These are phyloP conservation scores for Monilinia laxa DNA, from an alignment of 2,329 filamentous ascomycete genomes.

Conservation along the genomic window DNA sequence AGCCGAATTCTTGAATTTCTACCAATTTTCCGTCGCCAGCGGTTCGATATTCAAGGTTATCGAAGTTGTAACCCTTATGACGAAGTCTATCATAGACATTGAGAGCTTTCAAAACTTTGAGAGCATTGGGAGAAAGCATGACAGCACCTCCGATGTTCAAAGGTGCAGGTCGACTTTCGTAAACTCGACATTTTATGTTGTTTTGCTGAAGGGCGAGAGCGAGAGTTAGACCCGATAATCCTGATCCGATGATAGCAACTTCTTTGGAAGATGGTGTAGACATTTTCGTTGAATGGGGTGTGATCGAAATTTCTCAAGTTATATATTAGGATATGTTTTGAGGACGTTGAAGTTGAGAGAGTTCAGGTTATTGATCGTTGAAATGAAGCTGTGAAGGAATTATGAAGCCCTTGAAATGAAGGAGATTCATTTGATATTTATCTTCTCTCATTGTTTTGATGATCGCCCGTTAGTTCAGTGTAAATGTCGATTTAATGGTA, in stretches of 20 bases:
- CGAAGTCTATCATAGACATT: slow-evolving; percentile 50
- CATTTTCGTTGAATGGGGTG: not conserved
- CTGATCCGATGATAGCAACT: slow-evolving; percentile 50
- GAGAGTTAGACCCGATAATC: slow-evolving; percentile 53
- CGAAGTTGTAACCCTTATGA: slow-evolving; percentile 50
- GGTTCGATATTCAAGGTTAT: slow-evolving; percentile 47
- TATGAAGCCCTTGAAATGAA: not conserved
- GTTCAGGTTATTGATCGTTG: not conserved
- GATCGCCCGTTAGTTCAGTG: not conserved
- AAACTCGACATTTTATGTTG: slow-evolving; percentile 51
- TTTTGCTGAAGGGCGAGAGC: slow-evolving; percentile 54
- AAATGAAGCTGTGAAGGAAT: not conserved
- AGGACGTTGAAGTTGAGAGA: not conserved
- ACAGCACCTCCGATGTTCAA: slow-evolving; percentile 54
- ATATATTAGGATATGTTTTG: too few species aligned
- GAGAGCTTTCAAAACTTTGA: slow-evolving; percentile 53
- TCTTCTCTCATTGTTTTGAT: not conserved
- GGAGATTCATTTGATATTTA: slow-evolving; percentile 17
- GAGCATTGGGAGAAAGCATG: slow-evolving; percentile 59
- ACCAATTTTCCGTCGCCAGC: slow-evolving; percentile 42
- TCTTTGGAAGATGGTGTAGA: slow-evolving; percentile 10
- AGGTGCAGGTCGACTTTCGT: slow-evolving; percentile 49
- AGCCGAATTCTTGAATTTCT: slow-evolving; percentile 51
- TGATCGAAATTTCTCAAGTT: not conserved
- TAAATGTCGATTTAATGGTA: not conserved